Evolutionary conservation across 2,329 filamentous ascomycete genomes (phyloP).

Genomic region (Cyphellophora attinorum): DNA sequence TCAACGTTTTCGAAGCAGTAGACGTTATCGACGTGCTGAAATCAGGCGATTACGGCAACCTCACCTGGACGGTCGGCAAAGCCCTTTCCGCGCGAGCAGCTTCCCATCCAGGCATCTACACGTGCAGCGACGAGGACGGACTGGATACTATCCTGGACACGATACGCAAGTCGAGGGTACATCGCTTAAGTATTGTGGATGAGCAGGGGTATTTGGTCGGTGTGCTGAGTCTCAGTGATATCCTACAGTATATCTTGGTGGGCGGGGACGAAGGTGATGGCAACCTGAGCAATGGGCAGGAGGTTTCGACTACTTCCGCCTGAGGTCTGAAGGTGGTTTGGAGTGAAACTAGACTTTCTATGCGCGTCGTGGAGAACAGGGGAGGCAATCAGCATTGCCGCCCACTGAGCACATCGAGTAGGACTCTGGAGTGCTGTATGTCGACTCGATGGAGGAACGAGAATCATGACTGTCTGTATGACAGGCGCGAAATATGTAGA

Average conservation of each 20-base stretch:
- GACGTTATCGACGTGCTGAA: slow-evolving; percentile 96
- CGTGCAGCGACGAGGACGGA: slow-evolving; percentile 81
- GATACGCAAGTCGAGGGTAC: slow-evolving; percentile 86
- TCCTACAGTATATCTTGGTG: slow-evolving; percentile 86
- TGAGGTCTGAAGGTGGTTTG: no score
- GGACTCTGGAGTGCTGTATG: no score
- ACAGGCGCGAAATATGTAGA: no score
- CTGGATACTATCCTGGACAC: slow-evolving; percentile 96
- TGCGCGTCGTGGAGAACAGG: no score
- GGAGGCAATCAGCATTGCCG: no score
- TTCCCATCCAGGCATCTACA: slow-evolving; percentile 95
- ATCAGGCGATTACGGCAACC: slow-evolving; percentile 82
- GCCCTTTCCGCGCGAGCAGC: slow-evolving; percentile 38
- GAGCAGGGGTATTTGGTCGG: slow-evolving; percentile 78
- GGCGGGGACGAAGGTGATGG: slow-evolving; percentile 55
- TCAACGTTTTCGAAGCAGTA: slow-evolving; percentile 96
- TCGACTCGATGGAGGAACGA: no score
- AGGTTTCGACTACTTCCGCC: no score
- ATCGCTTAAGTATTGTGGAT: slow-evolving; percentile 86
- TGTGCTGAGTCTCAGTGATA: slow-evolving; percentile 88
- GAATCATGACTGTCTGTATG: no score
- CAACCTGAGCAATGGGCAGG: no score
- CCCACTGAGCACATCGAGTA: no score
- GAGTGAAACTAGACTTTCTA: no score
- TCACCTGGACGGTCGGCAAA: slow-evolving; percentile 77